Evolutionary conservation across 75 land plant genomes (phyloP), one percentile per base, ranked within the genome.

Genomic region (Sequoiadendron giganteum): DNA sequence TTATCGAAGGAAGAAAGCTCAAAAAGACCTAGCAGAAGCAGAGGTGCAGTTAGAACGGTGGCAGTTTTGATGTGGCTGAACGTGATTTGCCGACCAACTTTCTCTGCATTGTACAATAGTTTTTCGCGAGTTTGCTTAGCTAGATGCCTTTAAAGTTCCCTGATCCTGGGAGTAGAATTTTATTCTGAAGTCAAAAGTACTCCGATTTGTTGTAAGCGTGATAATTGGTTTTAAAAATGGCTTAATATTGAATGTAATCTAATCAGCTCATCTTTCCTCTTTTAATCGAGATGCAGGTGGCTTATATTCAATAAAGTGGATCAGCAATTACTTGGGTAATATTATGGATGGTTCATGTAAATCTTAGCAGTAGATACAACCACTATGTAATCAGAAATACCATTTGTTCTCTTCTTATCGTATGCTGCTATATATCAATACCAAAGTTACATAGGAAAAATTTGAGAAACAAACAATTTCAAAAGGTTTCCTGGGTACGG

Each of bases 1-100:
- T 86, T 98, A 98, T 88, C 91, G 99, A 47, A 94, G 99, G 88
- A 98, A 97, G 90, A 98, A 98, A 77, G 99, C 99, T 72, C 99
- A 98, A 88, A 98, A 97, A 85, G 99, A 98, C 91, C 93, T 98
- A 91, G 90, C 96, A 54, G 99, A 98, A 90, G 99, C 99, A 34
- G 96, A 95, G 88, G 40, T 88, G 88, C 99, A 95, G 86, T 83
- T 97, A 40, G 97, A 95, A 48, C 88, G 99, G 40, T 98, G 99
- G 99, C 91, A 92, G 56, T 95, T 98, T 88, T 98, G 87, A 92
- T 85, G 42, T 89, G 45, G 7, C 34, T 73, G 18, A 18, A 40
- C 70, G 39, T 78, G 84, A 28, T 28, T 45, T n/a, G 47, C 48
- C 45, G 42, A 79, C 45, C 42, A 81, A 25, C 7, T 82, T 43